A percentile compares a stretch with the other conserved stretches of the same genome.
These are phyloP conservation scores for Elsinoe necatrix DNA, from an alignment of 2,329 filamentous ascomycete species.

Conservation along the genomic window DNA sequence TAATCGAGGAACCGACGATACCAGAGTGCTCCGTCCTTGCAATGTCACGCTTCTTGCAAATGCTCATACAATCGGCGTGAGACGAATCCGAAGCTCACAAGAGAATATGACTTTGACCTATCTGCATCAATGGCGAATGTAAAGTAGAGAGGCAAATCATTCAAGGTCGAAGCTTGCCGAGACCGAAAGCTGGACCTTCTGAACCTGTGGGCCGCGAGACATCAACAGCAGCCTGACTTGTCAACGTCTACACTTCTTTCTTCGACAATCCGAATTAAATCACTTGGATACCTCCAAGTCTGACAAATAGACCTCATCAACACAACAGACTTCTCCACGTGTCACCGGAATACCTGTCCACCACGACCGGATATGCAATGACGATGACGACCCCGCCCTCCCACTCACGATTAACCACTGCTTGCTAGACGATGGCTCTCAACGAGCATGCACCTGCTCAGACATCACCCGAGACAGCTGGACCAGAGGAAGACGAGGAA, in stretches of 20 bases:
- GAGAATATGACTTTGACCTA: no score
- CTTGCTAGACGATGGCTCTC: background rate
- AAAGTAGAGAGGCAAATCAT: no score
- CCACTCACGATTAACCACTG: background rate
- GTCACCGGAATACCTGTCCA: background rate
- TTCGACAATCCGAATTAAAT: background rate
- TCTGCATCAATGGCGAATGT: no score
- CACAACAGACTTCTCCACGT: background rate
- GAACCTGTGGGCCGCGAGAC: background rate
- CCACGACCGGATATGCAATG: background rate
- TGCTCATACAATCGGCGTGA: no score
- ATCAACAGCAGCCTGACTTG: conserved; percentile 1
- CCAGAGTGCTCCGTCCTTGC: no score
- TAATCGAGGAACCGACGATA: no score
- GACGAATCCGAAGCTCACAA: no score
- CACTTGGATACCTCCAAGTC: background rate
- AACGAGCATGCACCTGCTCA: background rate
- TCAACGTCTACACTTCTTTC: background rate
- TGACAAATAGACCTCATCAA: background rate
- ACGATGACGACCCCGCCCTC: conserved; percentile 10
- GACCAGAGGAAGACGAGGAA: conserved; percentile 14
- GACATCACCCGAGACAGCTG: background rate
- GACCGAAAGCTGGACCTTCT: background rate
- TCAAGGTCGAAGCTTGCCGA: background rate
- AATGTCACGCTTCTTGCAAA: no score